These are phyloP conservation scores for Otatea glauca DNA, from an alignment of 176 grass and related monocot species.

Conservation along the genomic window DNA sequence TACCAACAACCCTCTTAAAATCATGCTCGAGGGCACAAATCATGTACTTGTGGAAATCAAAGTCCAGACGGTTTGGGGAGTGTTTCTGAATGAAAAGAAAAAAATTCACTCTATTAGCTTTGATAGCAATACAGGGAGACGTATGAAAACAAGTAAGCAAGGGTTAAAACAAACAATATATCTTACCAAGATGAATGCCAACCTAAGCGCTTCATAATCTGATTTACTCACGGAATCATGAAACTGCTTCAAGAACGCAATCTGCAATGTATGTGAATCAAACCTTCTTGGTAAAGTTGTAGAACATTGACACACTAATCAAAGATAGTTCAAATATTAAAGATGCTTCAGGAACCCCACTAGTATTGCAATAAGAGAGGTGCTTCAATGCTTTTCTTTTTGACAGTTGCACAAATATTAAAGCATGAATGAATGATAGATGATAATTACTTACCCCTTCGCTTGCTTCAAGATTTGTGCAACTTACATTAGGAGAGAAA, in stretches of 20 bases:
- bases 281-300: constrained; percentile 18
- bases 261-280: constrained; percentile 56
- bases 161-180: constrained; percentile 30
- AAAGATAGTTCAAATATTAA: constrained; percentile 25
- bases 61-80: constrained; percentile 11
- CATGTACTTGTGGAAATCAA: constrained; percentile 85
- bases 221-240: constrained; percentile 80
- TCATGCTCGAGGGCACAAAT: constrained; percentile 72
- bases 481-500: too few species aligned
- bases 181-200: constrained; percentile 78
- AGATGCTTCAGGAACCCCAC: not conserved
- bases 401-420: too few species aligned
- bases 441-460: too few species aligned
- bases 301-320: constrained; percentile 1
- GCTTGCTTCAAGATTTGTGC: too few species aligned
- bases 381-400: too few species aligned
- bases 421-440: too few species aligned
- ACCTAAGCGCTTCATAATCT: constrained; percentile 81
- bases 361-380: constrained; percentile 30
- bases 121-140: constrained; percentile 17
- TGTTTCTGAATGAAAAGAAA: constrained; percentile 56
- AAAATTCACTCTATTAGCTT: constrained; percentile 23
- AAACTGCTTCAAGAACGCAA: constrained; percentile 85
- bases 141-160: constrained; percentile 18
- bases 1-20: constrained; percentile 88